Evolutionary conservation across 176 grass and related monocot species (phyloP), one percentile per base, ranked within the genome.

Genomic region (Tuctoria greenei): DNA sequence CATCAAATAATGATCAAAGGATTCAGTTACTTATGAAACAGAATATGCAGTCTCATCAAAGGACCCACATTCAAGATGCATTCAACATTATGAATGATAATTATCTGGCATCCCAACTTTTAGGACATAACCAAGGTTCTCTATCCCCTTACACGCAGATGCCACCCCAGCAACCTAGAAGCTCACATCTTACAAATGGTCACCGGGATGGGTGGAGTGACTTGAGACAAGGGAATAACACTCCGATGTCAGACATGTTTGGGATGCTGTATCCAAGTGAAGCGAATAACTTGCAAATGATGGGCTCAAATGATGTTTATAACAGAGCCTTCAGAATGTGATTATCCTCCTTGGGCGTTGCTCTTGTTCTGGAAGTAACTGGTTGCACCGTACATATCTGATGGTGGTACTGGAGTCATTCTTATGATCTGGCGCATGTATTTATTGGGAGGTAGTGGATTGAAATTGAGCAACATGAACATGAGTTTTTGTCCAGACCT

Each of bases 121-220:
- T 83, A 79, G 70, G 71, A 51, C 88, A 89, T 71, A 93, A 73
- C 78, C 82, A 67, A 72, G 71, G 64, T 72, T 84, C 73, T 81
- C n/a, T 86, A 28, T 89, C 91, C 45, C 61, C 90, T 73, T 83
- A 88, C 57, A 76, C 66, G 35, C 93, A 83, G 60, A 77, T 92
- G 80, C 54, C 76, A 17, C 46, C 68, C 45, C 88, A 87, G 56
- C 92, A 88, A 78, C 71, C 77, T 40, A 93, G 90, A 87, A 89
- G 73, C 72, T 63, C 81, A 43, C 83, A 91, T 28, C 64, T 77
- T 73, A 71, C 79, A 68, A 97, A 84, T 86, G 79, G 79, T 64
- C 93, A 97, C 50, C 91, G 83, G 90, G 86, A 91, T 86, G 83
- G 77, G 27, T 97, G 85, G 93, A 89, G 84, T 85, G 88, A 97